Base-by-base conservation (phyloP, 345 rosid species). In the Gossypium thurberi region DNA sequence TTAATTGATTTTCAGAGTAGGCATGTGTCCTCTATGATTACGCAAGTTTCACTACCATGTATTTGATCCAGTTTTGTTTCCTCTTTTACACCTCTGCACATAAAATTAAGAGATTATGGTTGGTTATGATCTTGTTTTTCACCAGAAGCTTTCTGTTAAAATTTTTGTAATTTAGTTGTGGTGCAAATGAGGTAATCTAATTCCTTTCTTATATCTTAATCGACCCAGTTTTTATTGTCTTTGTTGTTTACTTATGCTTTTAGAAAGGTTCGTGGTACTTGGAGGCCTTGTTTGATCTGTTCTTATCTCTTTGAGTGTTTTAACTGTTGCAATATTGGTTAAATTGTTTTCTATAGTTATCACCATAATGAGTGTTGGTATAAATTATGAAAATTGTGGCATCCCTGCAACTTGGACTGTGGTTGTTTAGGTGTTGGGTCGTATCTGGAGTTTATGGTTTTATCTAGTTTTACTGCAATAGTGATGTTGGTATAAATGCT, bases 11-110 rank as follows among this genome's bases (percentile, higher is more conserved):
- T 76, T 80, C 55, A 73, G 72, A 52, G 75, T 76, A 81, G 87
- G 79, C 71, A 57, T 77, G 76, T 76, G 47, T 78, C 79, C 80
- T 80, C 79, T 58, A 17, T 65, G 73, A 50, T 79, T 64, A 77
- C 74, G 82, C 84, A 81, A 80, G 77, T 67, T 58, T 70, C 40
- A 26, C 55, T 71, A 25, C 76, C 76, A 3, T 83, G 85, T 78
- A 82, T 76, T 72, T 76, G 60, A 78, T 75, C 79, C 82, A 77
- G 75, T 81, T 84, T 82, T 78, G 82, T 77, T 76, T 69, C 69
- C 40, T 50, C 79, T 59, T 12, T 69, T 52, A 58, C 62, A 68
- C 73, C 73, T 28, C 51, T 73, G 59, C 83, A 70, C 71, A 64
- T 78, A 73, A 76, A 42, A 75, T 21, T 75, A 33, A 51, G 67